Conservation (phyloP, 148 eudicot species). For the Beta vulgaris region DNA sequence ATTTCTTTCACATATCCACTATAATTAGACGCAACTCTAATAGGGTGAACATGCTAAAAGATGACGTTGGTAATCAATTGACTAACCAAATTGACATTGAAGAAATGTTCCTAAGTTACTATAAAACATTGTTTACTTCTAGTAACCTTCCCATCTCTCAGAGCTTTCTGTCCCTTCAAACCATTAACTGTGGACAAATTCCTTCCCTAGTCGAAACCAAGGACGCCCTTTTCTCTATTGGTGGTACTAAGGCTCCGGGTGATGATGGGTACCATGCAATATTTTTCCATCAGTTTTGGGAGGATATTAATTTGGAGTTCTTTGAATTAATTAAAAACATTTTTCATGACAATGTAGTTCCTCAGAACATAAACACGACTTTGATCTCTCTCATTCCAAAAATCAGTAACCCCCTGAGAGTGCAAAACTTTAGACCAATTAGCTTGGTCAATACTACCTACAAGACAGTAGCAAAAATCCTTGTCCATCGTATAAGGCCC, state of each 20-base stretch:
- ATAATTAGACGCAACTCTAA: background rate
- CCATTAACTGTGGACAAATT: no score
- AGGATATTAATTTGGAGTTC: rapidly evolving
- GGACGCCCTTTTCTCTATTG: background rate
- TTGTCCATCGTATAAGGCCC: background rate
- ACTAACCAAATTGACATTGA: no score
- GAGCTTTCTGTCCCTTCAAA: no score
- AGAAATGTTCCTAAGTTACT: no score
- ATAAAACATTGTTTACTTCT: no score
- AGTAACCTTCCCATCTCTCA: no score
- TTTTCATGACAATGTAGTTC: no score
- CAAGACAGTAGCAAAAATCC: background rate
- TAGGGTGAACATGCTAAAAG: background rate
- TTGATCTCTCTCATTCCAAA: background rate
- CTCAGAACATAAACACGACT: background rate
- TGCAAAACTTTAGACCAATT: background rate
- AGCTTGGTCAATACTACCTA: background rate
- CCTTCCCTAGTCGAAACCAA: background rate
- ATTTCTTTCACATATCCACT: background rate
- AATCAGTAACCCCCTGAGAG: no score
- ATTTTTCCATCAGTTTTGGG: background rate
- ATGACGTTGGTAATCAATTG: background rate
- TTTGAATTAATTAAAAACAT: no score
- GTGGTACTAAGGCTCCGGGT: constrained; percentile 1
- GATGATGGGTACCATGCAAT: background rate